A percentile compares a stretch with the other conserved stretches of the same genome.
Evolutionary conservation across 129 eudicot species (phyloP).

Genomic region (Deinandra increscens): DNA sequence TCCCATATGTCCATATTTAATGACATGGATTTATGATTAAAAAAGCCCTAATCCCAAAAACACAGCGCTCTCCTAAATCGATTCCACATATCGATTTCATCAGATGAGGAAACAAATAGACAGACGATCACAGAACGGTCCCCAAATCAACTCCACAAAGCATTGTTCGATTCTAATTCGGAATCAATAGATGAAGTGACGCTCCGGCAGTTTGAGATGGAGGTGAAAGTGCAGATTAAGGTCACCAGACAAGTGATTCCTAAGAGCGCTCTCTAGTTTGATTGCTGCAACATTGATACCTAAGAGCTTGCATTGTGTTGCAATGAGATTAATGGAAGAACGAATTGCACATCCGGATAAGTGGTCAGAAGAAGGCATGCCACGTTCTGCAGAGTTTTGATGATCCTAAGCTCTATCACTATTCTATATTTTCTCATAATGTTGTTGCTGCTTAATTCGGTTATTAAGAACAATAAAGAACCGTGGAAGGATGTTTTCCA

Average conservation of each 20-base stretch:
- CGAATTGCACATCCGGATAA: constrained; percentile 72
- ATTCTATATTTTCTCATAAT: constrained; percentile 2
- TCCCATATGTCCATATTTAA: no score
- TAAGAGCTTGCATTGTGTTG: constrained; percentile 72
- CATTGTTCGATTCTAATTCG: constrained; percentile 44
- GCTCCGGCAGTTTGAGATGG: constrained; percentile 67
- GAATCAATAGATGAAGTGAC: constrained; percentile 43
- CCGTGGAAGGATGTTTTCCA: constrained; percentile 51
- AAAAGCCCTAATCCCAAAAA: no score
- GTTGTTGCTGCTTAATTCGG: constrained; percentile 82
- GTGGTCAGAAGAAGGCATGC: constrained; percentile 69
- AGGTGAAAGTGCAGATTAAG: constrained; percentile 46
- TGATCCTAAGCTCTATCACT: constrained; percentile 57
- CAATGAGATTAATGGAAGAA: constrained; percentile 84
- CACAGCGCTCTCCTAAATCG: no score
- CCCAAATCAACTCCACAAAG: no score
- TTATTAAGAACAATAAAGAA: constrained; percentile 67
- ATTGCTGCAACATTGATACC: constrained; percentile 86
- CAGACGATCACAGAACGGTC: no score
- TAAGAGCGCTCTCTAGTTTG: constrained; percentile 86
- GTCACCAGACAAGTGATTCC: constrained; percentile 54
- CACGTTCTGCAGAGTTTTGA: constrained; percentile 54
- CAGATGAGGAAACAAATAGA: no score
- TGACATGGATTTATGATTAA: no score
- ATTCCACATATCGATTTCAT: no score